These are phyloP conservation scores for Kodamaea nitidulidarum DNA, from an alignment of 805 yeast genomes.

Conservation along the genomic window DNA sequence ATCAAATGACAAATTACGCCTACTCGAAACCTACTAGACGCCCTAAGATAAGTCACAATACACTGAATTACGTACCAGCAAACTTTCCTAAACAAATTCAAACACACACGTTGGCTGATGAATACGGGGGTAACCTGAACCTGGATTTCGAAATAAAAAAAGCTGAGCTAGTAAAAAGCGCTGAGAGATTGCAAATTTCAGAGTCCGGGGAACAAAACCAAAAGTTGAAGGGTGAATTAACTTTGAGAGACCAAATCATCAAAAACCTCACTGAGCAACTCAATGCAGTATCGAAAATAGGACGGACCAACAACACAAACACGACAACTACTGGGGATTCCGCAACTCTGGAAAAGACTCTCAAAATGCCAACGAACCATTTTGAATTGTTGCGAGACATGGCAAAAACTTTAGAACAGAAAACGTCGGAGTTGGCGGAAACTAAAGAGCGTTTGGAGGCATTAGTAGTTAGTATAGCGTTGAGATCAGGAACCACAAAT, in stretches of 20 bases:
- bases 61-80: conserved; percentile 29
- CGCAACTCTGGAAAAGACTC: conserved; percentile 8
- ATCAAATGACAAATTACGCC: neutral
- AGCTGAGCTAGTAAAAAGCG: neutral
- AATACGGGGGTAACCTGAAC: neutral
- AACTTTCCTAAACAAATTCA: conserved; percentile 1
- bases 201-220: conserved; percentile 15
- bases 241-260: conserved; percentile 48
- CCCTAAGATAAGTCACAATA: conserved; percentile 23
- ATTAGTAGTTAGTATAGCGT: conserved; percentile 32
- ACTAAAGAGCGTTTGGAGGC: conserved; percentile 64
- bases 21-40: conserved; percentile 9
- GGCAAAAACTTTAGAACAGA: conserved; percentile 44
- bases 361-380: conserved; percentile 40
- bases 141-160: neutral
- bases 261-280: conserved; percentile 34
- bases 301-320: neutral
- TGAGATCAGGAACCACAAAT: conserved; percentile 17
- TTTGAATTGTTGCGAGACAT: conserved; percentile 48
- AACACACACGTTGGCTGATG: conserved; percentile 13
- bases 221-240: conserved; percentile 46
- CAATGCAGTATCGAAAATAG: conserved; percentile 15
- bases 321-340: conserved; percentile 6
- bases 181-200: neutral
- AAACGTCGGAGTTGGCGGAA: conserved; percentile 49